These are phyloP conservation scores for Hypoxylon fuscum DNA, from an alignment of 495 filamentous ascomycete genomes.

Conservation along the genomic window DNA sequence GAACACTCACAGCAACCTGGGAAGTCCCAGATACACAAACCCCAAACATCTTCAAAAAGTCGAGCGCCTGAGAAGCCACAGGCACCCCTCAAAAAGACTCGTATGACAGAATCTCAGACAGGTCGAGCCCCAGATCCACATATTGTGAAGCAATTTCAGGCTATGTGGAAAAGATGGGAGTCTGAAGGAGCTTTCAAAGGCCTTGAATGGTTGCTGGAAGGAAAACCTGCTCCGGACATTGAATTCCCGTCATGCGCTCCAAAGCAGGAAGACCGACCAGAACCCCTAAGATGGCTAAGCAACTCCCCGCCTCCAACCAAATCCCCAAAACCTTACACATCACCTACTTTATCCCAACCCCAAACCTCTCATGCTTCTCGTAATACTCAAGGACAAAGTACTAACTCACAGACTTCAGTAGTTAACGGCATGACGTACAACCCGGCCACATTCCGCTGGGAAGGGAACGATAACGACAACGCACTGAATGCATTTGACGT, in stretches of 20 bases:
- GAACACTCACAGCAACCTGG: conserved; percentile 6
- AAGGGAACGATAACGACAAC: conserved; percentile 96
- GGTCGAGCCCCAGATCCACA: neutral
- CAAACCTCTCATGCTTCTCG: neutral
- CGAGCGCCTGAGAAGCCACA: too few species aligned
- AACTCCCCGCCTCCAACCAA: conserved; percentile 28
- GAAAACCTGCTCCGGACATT: too few species aligned
- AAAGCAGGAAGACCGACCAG: too few species aligned
- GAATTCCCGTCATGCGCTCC: too few species aligned
- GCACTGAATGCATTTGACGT: conserved; percentile 77
- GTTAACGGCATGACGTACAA: conserved; percentile 97
- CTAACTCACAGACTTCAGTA: conserved; percentile 58
- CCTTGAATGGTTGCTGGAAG: too few species aligned
- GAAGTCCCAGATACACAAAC: conserved; percentile 14
- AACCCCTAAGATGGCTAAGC: too few species aligned
- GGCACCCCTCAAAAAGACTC: conserved; percentile 2
- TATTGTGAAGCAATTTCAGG: too few species aligned
- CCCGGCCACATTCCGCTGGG: conserved; percentile 83
- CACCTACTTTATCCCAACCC: neutral
- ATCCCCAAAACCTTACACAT: neutral
- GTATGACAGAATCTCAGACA: neutral
- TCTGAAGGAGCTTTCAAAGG: too few species aligned
- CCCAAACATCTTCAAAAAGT: neutral
- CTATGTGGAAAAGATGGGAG: too few species aligned
- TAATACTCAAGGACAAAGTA: conserved; percentile 14